Evolutionary conservation across 129 eudicot genomes (phyloP), one percentile per base, ranked within the genome.

Genomic region (Logfia minima): DNA sequence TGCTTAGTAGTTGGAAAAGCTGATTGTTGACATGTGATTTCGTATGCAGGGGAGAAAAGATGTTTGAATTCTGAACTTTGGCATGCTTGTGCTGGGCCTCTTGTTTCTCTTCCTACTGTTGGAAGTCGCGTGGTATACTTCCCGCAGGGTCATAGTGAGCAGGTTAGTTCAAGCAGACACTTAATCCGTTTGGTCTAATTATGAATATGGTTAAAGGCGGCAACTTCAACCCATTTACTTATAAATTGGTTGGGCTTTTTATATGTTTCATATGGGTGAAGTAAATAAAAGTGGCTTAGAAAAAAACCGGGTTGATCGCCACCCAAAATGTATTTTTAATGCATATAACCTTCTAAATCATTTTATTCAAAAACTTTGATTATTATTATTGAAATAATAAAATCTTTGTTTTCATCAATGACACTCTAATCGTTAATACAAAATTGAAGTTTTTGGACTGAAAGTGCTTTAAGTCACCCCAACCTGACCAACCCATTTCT

Each of bases 71-170:
- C 98, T 14, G 97, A 92, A 84, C 92, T 92, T 53, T 92, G 97
- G 97, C 97, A 92, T 75, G 97, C 96, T 14, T 92, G 98, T 67
- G 96, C 98, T 13, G 98, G 98, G 26, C 98, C 98, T 23, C 88
- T 93, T 74, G 96, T 93, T 61, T 93, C 98, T 16, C 90, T 93
- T 17, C 98, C 98, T 10, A 83, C 86, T 6, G 70, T 90, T 32
- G 98, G 96, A 68, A 93, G 98, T 83, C 94, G 98, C 2, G 96
- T 93, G 31, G 92, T 93, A 51, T 93, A 93, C 80, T 90, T 93
- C 74, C 96, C 98, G 61, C 98, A 93, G 82, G 98, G 98, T 53
- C 98, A 93, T 51, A 93, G 98, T 45, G 98, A 93, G 82, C 98
- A 93, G 96, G 98, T 92, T 34, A 74, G 80, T 78, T 37, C 52